Evolutionary conservation across 768 basidiomycete genomes (phyloP).

Genomic region (Boletus pseudo-olivaceus): DNA sequence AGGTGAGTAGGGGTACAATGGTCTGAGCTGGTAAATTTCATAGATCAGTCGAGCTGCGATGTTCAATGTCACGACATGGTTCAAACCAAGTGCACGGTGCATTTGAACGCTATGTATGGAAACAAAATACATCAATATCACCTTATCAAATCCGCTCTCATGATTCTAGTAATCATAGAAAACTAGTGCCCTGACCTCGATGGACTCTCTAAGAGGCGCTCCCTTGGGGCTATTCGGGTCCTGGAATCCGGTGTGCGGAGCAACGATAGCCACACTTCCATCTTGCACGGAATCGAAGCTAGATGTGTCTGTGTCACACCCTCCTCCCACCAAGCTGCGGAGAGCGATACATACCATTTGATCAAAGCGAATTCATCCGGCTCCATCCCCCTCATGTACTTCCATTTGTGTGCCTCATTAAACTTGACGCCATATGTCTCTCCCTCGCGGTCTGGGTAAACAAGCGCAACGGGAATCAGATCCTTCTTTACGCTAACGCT

Average conservation of each 20-base stretch:
- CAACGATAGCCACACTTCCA: conserved; percentile 31
- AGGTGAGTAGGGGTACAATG: not conserved
- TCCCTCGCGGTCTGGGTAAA: conserved; percentile 42
- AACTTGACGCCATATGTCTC: conserved; percentile 41
- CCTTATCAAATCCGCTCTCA: not conserved
- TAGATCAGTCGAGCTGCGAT: no score
- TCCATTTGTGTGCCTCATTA: conserved; percentile 42
- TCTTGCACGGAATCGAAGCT: conserved; percentile 36
- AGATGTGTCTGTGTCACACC: not conserved
- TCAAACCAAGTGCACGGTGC: no score
- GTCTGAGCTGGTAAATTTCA: not conserved
- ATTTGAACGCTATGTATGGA: not conserved
- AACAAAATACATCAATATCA: not conserved
- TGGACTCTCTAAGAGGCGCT: conserved; percentile 31
- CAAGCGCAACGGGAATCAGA: conserved; percentile 35
- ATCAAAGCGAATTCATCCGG: conserved; percentile 46
- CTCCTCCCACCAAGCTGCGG: not conserved
- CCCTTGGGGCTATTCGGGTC: conserved; percentile 34
- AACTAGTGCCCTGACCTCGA: conserved; percentile 35
- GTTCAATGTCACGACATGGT: not conserved
- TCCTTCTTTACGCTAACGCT: conserved; percentile 38
- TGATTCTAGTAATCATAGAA: conserved; percentile 29
- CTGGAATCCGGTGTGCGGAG: conserved; percentile 35
- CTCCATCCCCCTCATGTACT: conserved; percentile 42
- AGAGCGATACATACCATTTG: conserved; percentile 38